A percentile compares a stretch with the other conserved stretches of the same genome.
Evolutionary conservation across 2,329 filamentous ascomycete species (phyloP).

Genomic region (Ceratocystis papillata): DNA sequence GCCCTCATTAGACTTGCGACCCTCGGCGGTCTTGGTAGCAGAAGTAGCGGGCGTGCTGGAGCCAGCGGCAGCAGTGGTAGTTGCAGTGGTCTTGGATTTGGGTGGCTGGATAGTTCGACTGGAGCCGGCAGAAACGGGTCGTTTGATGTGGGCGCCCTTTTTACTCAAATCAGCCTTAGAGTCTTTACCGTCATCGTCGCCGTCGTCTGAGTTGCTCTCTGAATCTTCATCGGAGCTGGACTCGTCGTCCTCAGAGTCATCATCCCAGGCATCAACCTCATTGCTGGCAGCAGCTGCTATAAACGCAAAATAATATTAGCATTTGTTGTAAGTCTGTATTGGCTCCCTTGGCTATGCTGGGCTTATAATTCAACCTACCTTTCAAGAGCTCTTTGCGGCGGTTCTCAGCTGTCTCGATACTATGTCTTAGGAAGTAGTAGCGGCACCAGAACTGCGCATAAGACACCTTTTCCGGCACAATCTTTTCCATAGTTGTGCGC

Average conservation of each 20-base stretch:
- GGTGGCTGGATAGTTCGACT: constrained; percentile 50
- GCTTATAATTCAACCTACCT: constrained; percentile 45
- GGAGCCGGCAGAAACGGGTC: constrained; percentile 43
- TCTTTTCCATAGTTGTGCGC: constrained; percentile 79
- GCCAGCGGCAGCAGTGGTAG: constrained; percentile 28
- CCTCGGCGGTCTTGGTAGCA: constrained; percentile 46
- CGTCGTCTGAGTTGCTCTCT: constrained; percentile 32
- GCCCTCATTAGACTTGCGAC: constrained; percentile 70
- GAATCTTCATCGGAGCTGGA: constrained; percentile 29
- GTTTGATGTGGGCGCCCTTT: constrained; percentile 31
- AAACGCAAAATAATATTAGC: background rate
- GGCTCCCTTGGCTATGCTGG: background rate
- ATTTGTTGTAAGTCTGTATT: background rate
- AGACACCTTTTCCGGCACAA: constrained; percentile 86
- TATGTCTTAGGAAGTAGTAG: constrained; percentile 89
- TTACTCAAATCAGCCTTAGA: constrained; percentile 26
- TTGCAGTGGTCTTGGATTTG: background rate
- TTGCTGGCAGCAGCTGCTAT: constrained; percentile 59
- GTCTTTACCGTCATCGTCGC: constrained; percentile 1
- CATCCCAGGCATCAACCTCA: constrained; percentile 55
- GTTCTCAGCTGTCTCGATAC: constrained; percentile 86
- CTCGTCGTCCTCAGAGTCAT: constrained; percentile 52
- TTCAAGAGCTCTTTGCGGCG: constrained; percentile 81
- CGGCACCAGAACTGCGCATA: constrained; percentile 86
- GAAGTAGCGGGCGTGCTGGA: constrained; percentile 30